Evolutionary conservation across 257 asterid genomes (phyloP).

Genomic region (Capsicum rhomboideum): DNA sequence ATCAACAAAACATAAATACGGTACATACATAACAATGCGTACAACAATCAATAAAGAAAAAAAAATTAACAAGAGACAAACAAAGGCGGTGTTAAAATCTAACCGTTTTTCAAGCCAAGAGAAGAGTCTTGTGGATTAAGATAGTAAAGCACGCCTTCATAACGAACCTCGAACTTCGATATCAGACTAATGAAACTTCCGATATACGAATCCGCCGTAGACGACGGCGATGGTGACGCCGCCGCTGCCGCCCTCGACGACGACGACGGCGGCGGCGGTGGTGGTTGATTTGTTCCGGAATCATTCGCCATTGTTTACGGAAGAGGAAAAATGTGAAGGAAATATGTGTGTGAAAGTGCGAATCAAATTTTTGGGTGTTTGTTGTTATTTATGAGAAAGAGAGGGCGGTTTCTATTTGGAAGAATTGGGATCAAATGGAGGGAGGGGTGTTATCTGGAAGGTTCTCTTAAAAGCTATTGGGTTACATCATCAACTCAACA

Average conservation of each 20-base stretch:
- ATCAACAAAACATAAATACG: not conserved
- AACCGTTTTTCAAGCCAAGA: conserved; percentile 71
- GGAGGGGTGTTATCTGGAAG: not conserved
- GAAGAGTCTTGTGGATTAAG: conserved; percentile 66
- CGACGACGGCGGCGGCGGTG: conserved; percentile 34
- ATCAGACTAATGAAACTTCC: conserved; percentile 65
- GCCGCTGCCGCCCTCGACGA: conserved; percentile 16
- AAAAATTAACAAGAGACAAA: not conserved
- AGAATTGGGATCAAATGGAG: not conserved
- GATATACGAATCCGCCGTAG: conserved; percentile 60
- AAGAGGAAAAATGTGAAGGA: not conserved
- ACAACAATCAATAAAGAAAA: not conserved
- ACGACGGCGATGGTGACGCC: conserved; percentile 7
- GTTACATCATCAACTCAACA: not conserved
- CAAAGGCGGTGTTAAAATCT: not conserved
- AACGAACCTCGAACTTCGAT: conserved; percentile 75
- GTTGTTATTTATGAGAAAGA: not conserved
- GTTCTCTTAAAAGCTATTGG: not conserved
- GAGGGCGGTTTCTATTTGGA: too few species aligned
- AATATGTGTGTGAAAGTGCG: not conserved
- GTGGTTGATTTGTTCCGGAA: conserved; percentile 20
- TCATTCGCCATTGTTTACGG: conserved; percentile 30
- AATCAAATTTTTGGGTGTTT: not conserved
- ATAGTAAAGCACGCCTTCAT: conserved; percentile 54
- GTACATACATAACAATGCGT: not conserved